Percentiles rank a stretch among this genome's conserved stretches.
These are phyloP conservation scores for Waltergamsia citrina DNA, from an alignment of 2,329 filamentous ascomycete species.

Conservation along the genomic window DNA sequence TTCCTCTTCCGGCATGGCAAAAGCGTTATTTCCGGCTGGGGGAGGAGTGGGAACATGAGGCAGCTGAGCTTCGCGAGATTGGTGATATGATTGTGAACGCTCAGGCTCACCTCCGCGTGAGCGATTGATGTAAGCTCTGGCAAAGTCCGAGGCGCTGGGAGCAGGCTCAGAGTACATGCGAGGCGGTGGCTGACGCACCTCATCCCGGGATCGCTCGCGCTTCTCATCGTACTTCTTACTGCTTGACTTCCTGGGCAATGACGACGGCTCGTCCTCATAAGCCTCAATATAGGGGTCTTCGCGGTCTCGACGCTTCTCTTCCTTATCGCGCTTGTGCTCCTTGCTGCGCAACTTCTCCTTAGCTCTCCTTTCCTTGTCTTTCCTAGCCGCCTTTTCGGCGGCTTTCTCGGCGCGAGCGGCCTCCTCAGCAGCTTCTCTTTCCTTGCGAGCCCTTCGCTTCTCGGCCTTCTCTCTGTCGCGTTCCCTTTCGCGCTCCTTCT, in stretches of 20 bases:
- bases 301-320: constrained; percentile 22
- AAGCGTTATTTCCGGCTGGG: constrained; percentile 8
- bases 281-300: constrained; percentile 22
- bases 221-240: constrained; percentile 28
- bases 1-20: constrained; percentile 10
- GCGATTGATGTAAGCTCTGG: constrained; percentile 19
- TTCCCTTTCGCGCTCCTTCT: constrained; percentile 13
- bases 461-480: too few relatives aligned
- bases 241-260: constrained; percentile 21
- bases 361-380: constrained; percentile 12
- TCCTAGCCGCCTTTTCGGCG: constrained; percentile 11
- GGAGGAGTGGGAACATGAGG: constrained; percentile 25
- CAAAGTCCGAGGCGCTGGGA: constrained; percentile 3
- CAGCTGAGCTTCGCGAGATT: constrained; percentile 9
- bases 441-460: constrained; percentile 9
- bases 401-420: constrained; percentile 10
- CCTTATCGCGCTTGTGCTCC: constrained; percentile 24
- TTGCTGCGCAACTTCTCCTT: constrained; percentile 25
- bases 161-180: neutral
- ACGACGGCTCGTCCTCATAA: constrained; percentile 14
- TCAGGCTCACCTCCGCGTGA: neutral
- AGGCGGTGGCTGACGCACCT: constrained; percentile 12
- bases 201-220: constrained; percentile 23
- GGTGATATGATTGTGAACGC: neutral
- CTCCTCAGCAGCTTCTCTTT: constrained; percentile 12